These are phyloP conservation scores for Saturnispora mendoncae DNA, from an alignment of 805 yeast genomes.

Conservation along the genomic window DNA sequence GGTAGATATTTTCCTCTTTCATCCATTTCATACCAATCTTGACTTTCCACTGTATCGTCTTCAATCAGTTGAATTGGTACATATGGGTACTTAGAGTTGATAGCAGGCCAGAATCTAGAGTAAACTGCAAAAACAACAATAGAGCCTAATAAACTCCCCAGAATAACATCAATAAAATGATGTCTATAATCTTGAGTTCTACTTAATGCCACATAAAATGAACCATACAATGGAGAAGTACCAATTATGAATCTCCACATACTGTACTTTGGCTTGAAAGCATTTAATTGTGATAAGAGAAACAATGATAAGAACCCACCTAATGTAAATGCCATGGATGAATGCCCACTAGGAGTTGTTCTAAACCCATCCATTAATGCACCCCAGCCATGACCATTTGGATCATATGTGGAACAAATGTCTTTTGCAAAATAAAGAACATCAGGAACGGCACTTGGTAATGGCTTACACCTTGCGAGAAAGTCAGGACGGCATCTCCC, in stretches of 20 bases:
- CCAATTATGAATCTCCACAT: conserved; percentile 54
- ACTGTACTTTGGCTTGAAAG: conserved; percentile 35
- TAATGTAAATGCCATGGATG: conserved; percentile 62
- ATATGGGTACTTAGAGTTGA: conserved; percentile 29
- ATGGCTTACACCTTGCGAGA: conserved; percentile 74
- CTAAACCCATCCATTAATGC: conserved; percentile 61
- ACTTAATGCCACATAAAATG: conserved; percentile 69
- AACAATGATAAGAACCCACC: conserved; percentile 55
- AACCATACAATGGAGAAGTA: conserved; percentile 53
- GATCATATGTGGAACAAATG: conserved; percentile 50
- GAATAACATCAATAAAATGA: conserved; percentile 74
- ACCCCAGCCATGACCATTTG: conserved; percentile 11
- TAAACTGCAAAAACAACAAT: conserved; percentile 51
- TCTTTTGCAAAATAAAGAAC: conserved; percentile 52
- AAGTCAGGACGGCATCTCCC: conserved; percentile 94
- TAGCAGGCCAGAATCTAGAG: conserved; percentile 41
- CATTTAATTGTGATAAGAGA: conserved; percentile 54
- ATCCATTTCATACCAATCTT: conserved; percentile 10
- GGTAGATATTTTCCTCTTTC: conserved; percentile 7
- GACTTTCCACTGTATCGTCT: not conserved
- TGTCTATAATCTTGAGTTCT: conserved; percentile 92
- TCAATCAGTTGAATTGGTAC: conserved; percentile 27
- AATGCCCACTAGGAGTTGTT: conserved; percentile 79
- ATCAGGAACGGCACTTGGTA: conserved; percentile 44
- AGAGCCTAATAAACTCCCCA: conserved; percentile 65